These are phyloP conservation scores for Mycena rebaudengoi DNA, from an alignment of 768 basidiomycete genomes.

Conservation along the genomic window DNA sequence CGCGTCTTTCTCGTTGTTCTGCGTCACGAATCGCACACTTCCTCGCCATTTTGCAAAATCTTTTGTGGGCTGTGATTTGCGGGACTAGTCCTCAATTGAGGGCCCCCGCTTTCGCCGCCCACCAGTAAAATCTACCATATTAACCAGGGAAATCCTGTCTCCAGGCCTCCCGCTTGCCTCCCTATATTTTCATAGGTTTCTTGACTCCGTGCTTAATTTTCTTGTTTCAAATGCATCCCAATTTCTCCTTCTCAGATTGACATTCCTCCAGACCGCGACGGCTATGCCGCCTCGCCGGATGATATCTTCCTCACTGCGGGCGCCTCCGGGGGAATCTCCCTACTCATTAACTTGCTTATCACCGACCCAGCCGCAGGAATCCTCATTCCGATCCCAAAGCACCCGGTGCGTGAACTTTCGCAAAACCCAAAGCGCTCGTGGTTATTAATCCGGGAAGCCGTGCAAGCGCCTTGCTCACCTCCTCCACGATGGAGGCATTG, in stretches of 20 bases:
- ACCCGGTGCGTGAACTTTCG: no score
- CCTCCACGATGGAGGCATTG: slow-evolving; percentile 74
- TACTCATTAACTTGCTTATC: slow-evolving; percentile 84
- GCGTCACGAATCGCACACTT: no score
- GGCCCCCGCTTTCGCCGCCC: no score
- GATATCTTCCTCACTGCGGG: slow-evolving; percentile 96
- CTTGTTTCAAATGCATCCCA: slow-evolving; percentile 1
- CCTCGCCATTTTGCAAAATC: no score
- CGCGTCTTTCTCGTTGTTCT: no score
- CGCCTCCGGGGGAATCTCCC: slow-evolving; percentile 93
- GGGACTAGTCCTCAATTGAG: no score
- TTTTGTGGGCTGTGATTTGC: no score
- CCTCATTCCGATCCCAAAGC: slow-evolving; percentile 97
- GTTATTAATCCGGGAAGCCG: slow-evolving; percentile 99
- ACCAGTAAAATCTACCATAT: no score
- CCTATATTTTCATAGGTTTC: no score
- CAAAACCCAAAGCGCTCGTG: slow-evolving; percentile 83
- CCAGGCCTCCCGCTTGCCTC: no score
- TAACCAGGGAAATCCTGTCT: no score
- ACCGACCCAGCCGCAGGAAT: slow-evolving; percentile 73
- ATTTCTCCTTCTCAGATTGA: not conserved
- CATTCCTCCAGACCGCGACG: slow-evolving; percentile 78
- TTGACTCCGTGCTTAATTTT: no score
- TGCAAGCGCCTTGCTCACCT: slow-evolving; percentile 85
- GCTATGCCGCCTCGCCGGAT: slow-evolving; percentile 81